phyloP scores from a whole-genome alignment of 129 eudicot genomes.

The Tagetes patula region DNA sequence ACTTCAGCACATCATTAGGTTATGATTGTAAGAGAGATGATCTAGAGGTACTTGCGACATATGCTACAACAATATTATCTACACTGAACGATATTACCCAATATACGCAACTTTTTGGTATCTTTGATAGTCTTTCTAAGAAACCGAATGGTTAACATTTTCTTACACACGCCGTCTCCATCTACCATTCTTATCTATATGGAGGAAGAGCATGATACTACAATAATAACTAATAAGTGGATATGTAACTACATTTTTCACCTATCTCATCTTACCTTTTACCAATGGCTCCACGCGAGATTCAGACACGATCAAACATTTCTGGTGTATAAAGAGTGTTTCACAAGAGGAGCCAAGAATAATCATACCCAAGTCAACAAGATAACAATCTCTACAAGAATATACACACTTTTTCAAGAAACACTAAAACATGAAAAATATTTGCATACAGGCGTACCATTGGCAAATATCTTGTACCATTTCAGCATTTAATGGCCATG shows the following conservation, averaged over 20 bases:
- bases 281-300: not conserved
- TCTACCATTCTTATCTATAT: no score
- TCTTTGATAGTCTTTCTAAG: no score
- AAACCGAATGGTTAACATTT: no score
- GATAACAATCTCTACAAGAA: not conserved
- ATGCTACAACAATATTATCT: no score
- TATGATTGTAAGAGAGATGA: no score
- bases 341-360: not conserved
- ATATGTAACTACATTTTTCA: not conserved
- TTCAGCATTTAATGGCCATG: no score
- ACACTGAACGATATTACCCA: no score
- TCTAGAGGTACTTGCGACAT: no score
- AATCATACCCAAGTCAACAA: not conserved
- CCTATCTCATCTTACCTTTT: not conserved
- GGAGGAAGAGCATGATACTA: no score
- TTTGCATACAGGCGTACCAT: not conserved
- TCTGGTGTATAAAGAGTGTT: not conserved
- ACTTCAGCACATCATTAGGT: no score
- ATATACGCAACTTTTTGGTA: no score
- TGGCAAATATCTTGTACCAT: not conserved
- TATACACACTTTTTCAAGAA: conserved; percentile 1
- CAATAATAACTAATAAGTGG: not conserved
- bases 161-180: no score
- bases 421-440: not conserved
- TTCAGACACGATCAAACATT: not conserved